Evolutionary conservation across 139 green algal genomes (phyloP).

Genomic region (Volvox africanus): DNA sequence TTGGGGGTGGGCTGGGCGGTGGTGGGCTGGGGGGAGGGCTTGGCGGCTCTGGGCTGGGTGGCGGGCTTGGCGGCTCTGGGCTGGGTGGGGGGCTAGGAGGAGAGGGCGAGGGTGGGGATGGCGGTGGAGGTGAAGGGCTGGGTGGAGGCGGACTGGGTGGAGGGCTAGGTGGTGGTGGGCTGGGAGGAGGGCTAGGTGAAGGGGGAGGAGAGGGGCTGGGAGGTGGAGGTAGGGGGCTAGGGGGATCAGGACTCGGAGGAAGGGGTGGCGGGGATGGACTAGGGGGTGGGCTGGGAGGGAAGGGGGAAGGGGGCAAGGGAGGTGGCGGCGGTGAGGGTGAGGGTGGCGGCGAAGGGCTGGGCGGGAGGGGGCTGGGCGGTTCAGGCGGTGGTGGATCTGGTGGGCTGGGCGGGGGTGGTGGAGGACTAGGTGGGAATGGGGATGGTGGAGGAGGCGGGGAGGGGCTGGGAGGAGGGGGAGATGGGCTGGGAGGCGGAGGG

Average conservation of each 20-base stretch:
- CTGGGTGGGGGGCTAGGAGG: background rate
- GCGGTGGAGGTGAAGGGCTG: background rate
- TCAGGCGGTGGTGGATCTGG: background rate
- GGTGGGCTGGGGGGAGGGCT: background rate
- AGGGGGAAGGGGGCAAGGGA: background rate
- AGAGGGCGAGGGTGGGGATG: background rate
- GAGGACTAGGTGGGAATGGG: background rate
- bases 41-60: background rate
- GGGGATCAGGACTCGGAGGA: background rate
- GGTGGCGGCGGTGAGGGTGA: background rate
- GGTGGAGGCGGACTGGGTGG: background rate
- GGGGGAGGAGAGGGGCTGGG: background rate
- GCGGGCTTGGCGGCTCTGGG: background rate
- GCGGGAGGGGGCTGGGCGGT: background rate
- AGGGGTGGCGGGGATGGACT: background rate
- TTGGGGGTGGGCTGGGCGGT: background rate
- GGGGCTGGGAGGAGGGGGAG: background rate
- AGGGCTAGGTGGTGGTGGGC: background rate
- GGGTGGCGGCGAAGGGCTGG: background rate
- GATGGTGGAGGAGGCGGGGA: background rate
- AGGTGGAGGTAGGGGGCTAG: background rate
- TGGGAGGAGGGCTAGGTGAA: background rate
- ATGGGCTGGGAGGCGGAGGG: constrained; percentile 3
- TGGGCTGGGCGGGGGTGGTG: background rate
- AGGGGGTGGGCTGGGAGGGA: background rate